Evolutionary conservation across 2,329 filamentous ascomycete genomes (phyloP).

Genomic region (Aaosphaeria arxii): DNA sequence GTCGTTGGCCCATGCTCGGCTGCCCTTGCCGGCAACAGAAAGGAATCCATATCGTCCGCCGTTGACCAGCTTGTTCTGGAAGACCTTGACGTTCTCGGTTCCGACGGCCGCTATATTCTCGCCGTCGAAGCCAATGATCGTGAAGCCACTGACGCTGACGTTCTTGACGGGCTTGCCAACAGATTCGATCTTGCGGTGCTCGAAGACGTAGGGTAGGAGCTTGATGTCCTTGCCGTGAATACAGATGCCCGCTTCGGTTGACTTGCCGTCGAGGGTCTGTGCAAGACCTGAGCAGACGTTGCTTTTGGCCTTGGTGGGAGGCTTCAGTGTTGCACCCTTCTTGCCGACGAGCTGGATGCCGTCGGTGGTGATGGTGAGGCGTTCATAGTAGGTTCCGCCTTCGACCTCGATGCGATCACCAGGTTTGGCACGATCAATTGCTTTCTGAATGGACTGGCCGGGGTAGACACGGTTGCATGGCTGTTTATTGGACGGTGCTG

Average conservation of each 20-base stretch:
- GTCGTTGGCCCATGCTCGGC: constrained; percentile 15
- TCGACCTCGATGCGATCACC: constrained; percentile 34
- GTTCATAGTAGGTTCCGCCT: constrained; percentile 33
- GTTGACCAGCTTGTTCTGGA: constrained; percentile 25
- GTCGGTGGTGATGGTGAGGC: constrained; percentile 34
- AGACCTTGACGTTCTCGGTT: constrained; percentile 23
- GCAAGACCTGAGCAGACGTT: constrained; percentile 34
- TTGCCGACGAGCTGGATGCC: constrained; percentile 32
- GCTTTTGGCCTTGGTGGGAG: constrained; percentile 9
- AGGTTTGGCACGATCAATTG: constrained; percentile 22
- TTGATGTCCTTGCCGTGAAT: constrained; percentile 27
- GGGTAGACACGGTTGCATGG: neutral
- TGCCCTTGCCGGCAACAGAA: constrained; percentile 31
- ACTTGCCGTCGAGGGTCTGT: constrained; percentile 11
- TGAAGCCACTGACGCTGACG: constrained; percentile 34
- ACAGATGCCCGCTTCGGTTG: constrained; percentile 34
- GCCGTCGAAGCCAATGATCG: constrained; percentile 29
- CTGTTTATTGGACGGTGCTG: neutral
- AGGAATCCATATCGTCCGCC: constrained; percentile 32
- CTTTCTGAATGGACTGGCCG: constrained; percentile 24
- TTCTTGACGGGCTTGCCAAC: constrained; percentile 24
- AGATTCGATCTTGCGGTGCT: constrained; percentile 29
- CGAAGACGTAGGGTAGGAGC: constrained; percentile 17
- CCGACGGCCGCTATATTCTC: constrained; percentile 39
- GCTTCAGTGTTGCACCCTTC: constrained; percentile 20